phyloP scores from a whole-genome alignment of 2,329 filamentous ascomycete genomes.

The Pyricularia grisea region DNA sequence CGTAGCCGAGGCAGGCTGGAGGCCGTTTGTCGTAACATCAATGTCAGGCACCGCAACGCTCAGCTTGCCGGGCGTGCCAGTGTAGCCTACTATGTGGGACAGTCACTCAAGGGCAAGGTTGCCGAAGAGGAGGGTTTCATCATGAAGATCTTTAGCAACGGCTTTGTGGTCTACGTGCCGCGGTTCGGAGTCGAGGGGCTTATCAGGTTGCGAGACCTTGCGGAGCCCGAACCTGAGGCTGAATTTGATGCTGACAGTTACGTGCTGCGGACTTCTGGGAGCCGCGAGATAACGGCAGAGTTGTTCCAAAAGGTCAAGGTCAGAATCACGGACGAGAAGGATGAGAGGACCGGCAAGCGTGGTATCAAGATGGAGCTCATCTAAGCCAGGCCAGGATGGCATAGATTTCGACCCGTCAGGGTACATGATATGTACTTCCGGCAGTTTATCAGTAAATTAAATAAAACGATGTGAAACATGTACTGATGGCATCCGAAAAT shows the following conservation, averaged over 20 bases:
- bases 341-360: conserved; percentile 92
- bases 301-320: conserved; percentile 90
- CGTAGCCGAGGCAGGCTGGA: conserved; percentile 80
- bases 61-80: conserved; percentile 90
- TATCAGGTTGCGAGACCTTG: conserved; percentile 77
- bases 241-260: conserved; percentile 84
- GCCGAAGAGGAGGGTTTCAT: conserved; percentile 87
- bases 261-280: conserved; percentile 52
- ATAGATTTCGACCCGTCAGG: not conserved
- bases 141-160: conserved; percentile 96
- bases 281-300: conserved; percentile 54
- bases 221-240: conserved; percentile 66
- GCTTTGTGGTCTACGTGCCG: conserved; percentile 92
- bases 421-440: not conserved
- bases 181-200: conserved; percentile 91
- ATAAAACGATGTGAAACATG: too few species aligned
- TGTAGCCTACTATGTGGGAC: conserved; percentile 96
- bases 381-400: not conserved
- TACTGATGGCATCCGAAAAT: not conserved
- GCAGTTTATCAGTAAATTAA: not conserved
- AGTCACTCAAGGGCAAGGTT: conserved; percentile 72
- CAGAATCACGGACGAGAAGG: conserved; percentile 83
- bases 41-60: conserved; percentile 91
- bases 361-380: conserved; percentile 71
- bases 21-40: conserved; percentile 96